Percentiles rank a stretch among this genome's conserved stretches.
These are phyloP conservation scores for Chlorella vulgaris DNA, from an alignment of 139 green algal genomes.

Conservation along the genomic window DNA sequence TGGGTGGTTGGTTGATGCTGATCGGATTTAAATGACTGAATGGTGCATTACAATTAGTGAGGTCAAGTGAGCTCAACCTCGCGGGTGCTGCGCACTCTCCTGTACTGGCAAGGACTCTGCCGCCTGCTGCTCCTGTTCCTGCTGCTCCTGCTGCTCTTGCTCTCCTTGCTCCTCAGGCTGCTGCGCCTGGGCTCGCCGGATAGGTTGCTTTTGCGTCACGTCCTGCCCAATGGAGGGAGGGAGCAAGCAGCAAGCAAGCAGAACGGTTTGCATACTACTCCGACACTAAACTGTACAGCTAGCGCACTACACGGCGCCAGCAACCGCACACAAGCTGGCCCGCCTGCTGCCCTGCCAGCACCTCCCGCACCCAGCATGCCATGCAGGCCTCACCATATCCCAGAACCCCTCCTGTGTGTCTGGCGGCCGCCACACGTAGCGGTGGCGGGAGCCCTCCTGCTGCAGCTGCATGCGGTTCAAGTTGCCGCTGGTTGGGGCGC, in stretches of 20 bases:
- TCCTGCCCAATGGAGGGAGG: not conserved
- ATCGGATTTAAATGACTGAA: no score
- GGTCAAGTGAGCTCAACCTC: no score
- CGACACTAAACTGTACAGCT: no score
- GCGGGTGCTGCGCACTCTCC: no score
- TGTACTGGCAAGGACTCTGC: not conserved
- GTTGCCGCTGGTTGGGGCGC: not conserved
- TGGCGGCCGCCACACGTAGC: conserved; percentile 48
- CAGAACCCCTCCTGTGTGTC: conserved; percentile 55
- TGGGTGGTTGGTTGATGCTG: no score
- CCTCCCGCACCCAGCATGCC: not conserved
- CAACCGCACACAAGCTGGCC: no score
- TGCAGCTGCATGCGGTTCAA: conserved; percentile 20
- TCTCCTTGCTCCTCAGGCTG: not conserved
- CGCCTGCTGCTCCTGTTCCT: not conserved
- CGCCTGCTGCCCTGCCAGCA: no score
- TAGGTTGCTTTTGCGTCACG: conserved; percentile 8
- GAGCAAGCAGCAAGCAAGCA: not conserved
- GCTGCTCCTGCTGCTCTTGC: not conserved
- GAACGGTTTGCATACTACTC: not conserved
- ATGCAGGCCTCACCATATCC: conserved; percentile 43
- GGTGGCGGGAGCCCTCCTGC: conserved; percentile 53
- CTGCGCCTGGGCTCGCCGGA: not conserved
- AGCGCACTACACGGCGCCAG: no score
- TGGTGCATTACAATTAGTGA: no score